A percentile compares a stretch with the other conserved stretches of the same genome.
Conservation (phyloP, 352 stramenopile species). For the Phytophthora capsici region DNA sequence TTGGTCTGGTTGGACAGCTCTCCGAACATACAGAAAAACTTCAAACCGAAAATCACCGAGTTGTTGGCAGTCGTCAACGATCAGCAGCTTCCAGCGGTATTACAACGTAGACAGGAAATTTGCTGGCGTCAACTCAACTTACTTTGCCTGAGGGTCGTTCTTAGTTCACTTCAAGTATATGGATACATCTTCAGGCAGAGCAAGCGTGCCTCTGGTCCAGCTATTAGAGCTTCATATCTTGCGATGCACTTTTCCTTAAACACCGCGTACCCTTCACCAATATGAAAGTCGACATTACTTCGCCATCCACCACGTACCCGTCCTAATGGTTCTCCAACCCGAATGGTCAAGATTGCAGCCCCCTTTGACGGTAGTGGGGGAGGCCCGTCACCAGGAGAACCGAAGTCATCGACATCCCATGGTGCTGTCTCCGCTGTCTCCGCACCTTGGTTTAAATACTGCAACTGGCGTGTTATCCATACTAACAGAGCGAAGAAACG, state of each 20-base stretch:
- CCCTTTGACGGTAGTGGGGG: background rate
- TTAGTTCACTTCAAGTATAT: conserved; percentile 2
- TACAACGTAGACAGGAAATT: background rate
- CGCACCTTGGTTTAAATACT: no score
- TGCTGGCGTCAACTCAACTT: background rate
- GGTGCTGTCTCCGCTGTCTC: no score
- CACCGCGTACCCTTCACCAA: conserved; percentile 6
- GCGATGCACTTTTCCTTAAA: conserved; percentile 10
- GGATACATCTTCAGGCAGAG: background rate
- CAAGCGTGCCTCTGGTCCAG: background rate
- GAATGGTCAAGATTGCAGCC: conserved; percentile 1
- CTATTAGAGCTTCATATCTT: background rate
- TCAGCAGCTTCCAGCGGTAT: conserved; percentile 9
- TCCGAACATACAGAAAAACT: conserved; percentile 1
- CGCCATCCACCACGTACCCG: conserved; percentile 4
- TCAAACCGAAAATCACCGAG: conserved; percentile 1
- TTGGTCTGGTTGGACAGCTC: background rate
- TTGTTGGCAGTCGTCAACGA: background rate
- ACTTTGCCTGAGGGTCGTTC: conserved; percentile 11
- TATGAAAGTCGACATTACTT: conserved; percentile 4
- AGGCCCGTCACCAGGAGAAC: no score
- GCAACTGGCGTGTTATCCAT: no score
- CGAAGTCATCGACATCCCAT: no score
- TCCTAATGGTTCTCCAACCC: conserved; percentile 5
- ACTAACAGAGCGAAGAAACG: no score